A percentile compares a stretch with the other conserved stretches of the same genome.
These are phyloP conservation scores for Citrus australasica DNA, from an alignment of 345 rosid genomes.

Conservation along the genomic window DNA sequence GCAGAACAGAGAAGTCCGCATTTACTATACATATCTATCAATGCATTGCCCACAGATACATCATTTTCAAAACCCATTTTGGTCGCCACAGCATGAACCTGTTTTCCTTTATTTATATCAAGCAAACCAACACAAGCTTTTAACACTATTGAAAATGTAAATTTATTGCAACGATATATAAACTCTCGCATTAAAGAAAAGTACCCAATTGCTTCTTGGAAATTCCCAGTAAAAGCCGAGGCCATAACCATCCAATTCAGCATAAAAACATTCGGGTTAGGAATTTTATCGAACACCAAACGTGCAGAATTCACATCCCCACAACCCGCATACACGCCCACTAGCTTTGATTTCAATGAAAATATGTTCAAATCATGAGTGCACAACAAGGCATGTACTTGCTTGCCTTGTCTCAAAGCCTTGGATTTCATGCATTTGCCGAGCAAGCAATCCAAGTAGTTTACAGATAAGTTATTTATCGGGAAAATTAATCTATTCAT, in stretches of 20 bases:
- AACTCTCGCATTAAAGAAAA: constrained; percentile 31
- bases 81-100: constrained; percentile 31
- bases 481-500: constrained; percentile 5
- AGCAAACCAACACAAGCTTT: constrained; percentile 48
- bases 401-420: constrained; percentile 31
- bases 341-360: constrained; percentile 35
- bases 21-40: constrained; percentile 43
- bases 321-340: constrained; percentile 39
- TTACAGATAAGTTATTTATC: not conserved
- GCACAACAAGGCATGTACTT: constrained; percentile 36
- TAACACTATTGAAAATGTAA: constrained; percentile 39
- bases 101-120: constrained; percentile 38
- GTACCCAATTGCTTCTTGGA: constrained; percentile 34
- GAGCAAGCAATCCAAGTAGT: constrained; percentile 15
- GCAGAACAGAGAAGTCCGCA: constrained; percentile 31
- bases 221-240: constrained; percentile 34
- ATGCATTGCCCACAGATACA: constrained; percentile 27
- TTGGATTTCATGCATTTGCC: constrained; percentile 37
- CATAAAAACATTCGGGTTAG: constrained; percentile 30
- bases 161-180: constrained; percentile 31
- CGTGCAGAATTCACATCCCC: constrained; percentile 34
- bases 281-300: constrained; percentile 25
- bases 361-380: constrained; percentile 12
- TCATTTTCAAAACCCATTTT: constrained; percentile 27
- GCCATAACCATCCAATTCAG: constrained; percentile 50